Conservation (phyloP, 1,284 basidiomycete genomes). For the Coriolopsis trogii region DNA sequence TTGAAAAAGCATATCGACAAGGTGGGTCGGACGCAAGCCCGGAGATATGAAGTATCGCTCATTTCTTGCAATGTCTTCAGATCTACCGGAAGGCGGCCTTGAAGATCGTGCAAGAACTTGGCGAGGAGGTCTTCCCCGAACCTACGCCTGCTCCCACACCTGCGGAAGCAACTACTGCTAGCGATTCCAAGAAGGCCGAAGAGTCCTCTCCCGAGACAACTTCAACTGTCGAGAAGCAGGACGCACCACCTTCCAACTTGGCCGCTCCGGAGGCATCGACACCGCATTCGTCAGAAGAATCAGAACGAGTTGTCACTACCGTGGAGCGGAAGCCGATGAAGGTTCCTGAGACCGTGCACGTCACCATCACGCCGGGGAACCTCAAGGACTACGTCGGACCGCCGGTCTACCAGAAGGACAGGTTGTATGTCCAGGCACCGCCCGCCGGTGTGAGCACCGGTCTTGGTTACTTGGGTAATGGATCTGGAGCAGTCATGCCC, state of each 20-base stretch:
- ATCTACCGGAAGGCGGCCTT: slow-evolving; percentile 97
- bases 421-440: slow-evolving; percentile 82
- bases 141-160: slow-evolving; percentile 13
- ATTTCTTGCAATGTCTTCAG: slow-evolving; percentile 46
- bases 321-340: slow-evolving; percentile 79
- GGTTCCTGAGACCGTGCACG: slow-evolving; percentile 80
- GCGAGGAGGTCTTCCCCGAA: slow-evolving; percentile 88
- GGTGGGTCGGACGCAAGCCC: slow-evolving; percentile 42
- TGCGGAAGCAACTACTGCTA: slow-evolving; percentile 29
- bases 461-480: slow-evolving; percentile 94
- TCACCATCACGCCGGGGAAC: slow-evolving; percentile 85
- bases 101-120: slow-evolving; percentile 90
- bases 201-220: slow-evolving; percentile 37
- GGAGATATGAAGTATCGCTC: background rate
- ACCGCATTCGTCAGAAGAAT: slow-evolving; percentile 31
- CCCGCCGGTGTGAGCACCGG: slow-evolving; percentile 95
- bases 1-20: slow-evolving; percentile 97
- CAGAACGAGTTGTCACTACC: slow-evolving; percentile 70
- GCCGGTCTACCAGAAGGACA: slow-evolving; percentile 93
- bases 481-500: slow-evolving; percentile 96
- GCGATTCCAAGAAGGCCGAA: slow-evolving; percentile 26
- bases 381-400: slow-evolving; percentile 97
- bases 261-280: slow-evolving; percentile 32
- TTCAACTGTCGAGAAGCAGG: slow-evolving; percentile 41
- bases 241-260: slow-evolving; percentile 40